Base-by-base conservation (phyloP, 495 filamentous ascomycete genomes). In the Polyplosphaeria fusca region DNA sequence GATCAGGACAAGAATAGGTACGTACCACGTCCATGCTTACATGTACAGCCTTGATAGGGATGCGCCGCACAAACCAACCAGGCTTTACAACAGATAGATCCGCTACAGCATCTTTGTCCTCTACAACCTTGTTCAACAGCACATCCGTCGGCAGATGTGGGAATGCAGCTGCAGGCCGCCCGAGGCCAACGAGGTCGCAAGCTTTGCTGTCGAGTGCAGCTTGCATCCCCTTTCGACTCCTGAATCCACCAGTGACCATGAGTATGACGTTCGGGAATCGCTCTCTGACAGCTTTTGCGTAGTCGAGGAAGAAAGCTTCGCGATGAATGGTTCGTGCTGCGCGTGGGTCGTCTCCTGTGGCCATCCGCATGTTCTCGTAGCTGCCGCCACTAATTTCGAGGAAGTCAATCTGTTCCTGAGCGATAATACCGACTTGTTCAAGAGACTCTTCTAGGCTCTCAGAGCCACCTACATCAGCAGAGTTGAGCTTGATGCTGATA, bases 241-340 rank as follows among this genome's bases (percentile, higher is more conserved):
- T 71, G 68, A 86, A 83, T 0, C 82, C 82, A 14, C 79, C 77
- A 0, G 74, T 79, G 30, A 81, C 59, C 72, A 79, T 77, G 11
- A 83, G 70, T 4, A 76, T 67, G 2, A 80, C 60, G 2, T 52
- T 52, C 0, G 78, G 77, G 58, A 76, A 74, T 12, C 73, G 59
- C 0, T 47, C 52, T 27, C 80, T 75, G 25, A 79, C 71, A 20
- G 68, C 67, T 19, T 67, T 61, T 0, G 80, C 77, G 54, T 83
- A 83, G 57, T 79, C 73, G 45, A 84, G 70, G 73, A 84, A 85
- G 73, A 84, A 85, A 5, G 80, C 77, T 55, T 85, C 82, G n/a
- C 81, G 75, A 9, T 72, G 69, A 11, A 69, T 60, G 1, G 78
- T 82, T 28, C 77, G 56, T 1, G 58, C 49, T 20, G 40, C 18